Evolutionary conservation across 129 eudicot genomes (phyloP), one percentile per base, ranked within the genome.

Genomic region (Solidago caesia): DNA sequence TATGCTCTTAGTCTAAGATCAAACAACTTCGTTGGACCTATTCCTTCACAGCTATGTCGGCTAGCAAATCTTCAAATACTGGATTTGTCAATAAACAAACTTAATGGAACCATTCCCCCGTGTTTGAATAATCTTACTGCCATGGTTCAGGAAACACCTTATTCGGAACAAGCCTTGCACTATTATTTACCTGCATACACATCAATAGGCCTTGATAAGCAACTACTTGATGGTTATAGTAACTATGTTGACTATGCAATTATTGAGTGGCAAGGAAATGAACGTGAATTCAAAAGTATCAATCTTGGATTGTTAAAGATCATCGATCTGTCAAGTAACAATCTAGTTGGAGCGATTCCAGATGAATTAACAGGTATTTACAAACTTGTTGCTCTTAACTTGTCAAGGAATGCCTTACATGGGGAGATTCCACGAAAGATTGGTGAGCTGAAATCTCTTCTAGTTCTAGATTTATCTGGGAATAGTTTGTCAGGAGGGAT

Each of bases 21-120:
- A 71, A 71, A 71, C 52, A 53, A 41, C 8, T 71, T 71, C 11
- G 53, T 14, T 12, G 52, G 64, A 41, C 52, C 51, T n/a, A 55
- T 71, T 44, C 77, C 89, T 46, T 57, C 29, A 64, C 67, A 27
- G 6, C 10, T 85, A 52, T 73, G 83, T 80, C 47, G 26, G 9
- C 62, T 80, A 7, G 43, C 15, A 15, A 21, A 67, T 73, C 76
- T 79, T 73, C 83, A 79, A 58, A 51, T 79, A 5, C 59, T 79
- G 9, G 83, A 79, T 51, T 33, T 79, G 21, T 79, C 83, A 2
- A 13, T 44, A 15, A 79, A 73, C 70, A 73, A 67, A 21, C 60
- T 79, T n/a, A n/a, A 42, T 15, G 86, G 80, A 74, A 77, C 29
- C 39, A 33, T 33, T 33, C 39, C 39, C 39, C 3, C 39, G 39